Conservation (phyloP, 2,329 filamentous ascomycete species). For the Pseudodiploospora longispora region DNA sequence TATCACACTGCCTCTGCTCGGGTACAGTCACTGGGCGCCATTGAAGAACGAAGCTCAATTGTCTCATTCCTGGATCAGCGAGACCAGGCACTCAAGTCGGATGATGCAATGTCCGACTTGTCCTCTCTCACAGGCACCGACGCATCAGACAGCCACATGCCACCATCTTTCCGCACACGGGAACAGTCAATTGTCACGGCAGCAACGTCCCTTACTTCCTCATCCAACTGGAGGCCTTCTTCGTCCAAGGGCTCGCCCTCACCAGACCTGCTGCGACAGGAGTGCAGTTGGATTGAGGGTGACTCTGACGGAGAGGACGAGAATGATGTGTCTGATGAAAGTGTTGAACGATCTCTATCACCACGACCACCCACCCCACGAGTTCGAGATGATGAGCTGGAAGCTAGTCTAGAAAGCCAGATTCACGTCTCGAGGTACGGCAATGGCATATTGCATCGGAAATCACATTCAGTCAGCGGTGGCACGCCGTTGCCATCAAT, state of each 20-base stretch:
- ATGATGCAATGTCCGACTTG: conserved; percentile 23
- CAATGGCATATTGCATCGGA: conserved; percentile 10
- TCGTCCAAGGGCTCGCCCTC: conserved; percentile 14
- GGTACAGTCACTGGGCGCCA: conserved; percentile 24
- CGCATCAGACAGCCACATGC: conserved; percentile 19
- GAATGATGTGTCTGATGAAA: conserved; percentile 9
- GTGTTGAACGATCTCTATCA: conserved; percentile 13
- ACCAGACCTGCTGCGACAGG: conserved; percentile 11
- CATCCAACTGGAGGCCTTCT: conserved; percentile 19
- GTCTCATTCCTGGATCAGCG: conserved; percentile 24
- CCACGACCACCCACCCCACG: conserved; percentile 23
- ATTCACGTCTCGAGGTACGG: not conserved
- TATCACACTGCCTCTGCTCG: conserved; percentile 22
- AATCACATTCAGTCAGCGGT: conserved; percentile 17
- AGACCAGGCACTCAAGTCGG: conserved; percentile 8
- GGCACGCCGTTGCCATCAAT: conserved; percentile 2
- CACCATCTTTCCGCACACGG: conserved; percentile 24
- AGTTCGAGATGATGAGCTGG: conserved; percentile 9
- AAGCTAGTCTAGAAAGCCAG: not conserved
- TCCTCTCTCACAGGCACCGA: conserved; percentile 23
- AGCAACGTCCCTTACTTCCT: conserved; percentile 26
- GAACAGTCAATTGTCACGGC: conserved; percentile 28
- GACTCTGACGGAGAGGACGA: conserved; percentile 26
- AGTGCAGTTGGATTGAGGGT: conserved; percentile 30
- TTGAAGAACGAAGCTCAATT: conserved; percentile 28